Conservation (phyloP, 2,329 filamentous ascomycete species). For the Beauveria caledonica region DNA sequence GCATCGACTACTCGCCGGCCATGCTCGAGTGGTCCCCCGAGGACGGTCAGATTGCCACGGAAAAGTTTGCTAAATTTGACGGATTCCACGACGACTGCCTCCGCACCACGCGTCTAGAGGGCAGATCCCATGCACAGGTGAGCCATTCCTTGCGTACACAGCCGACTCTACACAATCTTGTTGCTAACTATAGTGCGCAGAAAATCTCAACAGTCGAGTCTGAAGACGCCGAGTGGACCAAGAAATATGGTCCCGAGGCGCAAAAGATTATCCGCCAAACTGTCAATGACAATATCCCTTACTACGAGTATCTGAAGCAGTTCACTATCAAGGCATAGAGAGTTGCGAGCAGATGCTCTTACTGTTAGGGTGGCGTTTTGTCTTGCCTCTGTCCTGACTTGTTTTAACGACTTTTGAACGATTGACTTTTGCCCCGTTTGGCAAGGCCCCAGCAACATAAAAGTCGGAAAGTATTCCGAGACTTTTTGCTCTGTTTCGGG, state of each 20-base stretch:
- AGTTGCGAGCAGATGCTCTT: background rate
- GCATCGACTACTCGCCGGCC: slow-evolving; percentile 61
- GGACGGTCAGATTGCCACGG: slow-evolving; percentile 62
- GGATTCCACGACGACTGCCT: slow-evolving; percentile 96
- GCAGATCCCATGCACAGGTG: slow-evolving; percentile 56
- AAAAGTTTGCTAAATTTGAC: slow-evolving; percentile 90
- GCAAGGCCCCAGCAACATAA: background rate
- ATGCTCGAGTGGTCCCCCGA: slow-evolving; percentile 84
- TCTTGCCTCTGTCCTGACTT: background rate
- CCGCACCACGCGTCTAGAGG: slow-evolving; percentile 66
- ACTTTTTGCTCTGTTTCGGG: background rate
- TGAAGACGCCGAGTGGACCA: slow-evolving; percentile 62
- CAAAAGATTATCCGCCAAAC: slow-evolving; percentile 61
- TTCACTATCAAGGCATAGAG: slow-evolving; percentile 35
- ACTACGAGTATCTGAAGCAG: slow-evolving; percentile 76
- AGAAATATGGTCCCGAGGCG: slow-evolving; percentile 66
- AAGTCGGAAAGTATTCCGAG: background rate
- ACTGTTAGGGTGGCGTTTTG: background rate
- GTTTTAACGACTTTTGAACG: slow-evolving; percentile 4
- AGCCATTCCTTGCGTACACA: slow-evolving; percentile 9
- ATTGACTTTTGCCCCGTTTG: background rate
- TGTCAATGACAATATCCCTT: slow-evolving; percentile 61
- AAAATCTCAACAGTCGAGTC: slow-evolving; percentile 55
- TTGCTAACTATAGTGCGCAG: slow-evolving; percentile 26
- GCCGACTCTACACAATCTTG: slow-evolving; percentile 12